These are phyloP conservation scores for Ceriops zippeliana DNA, from an alignment of 345 rosid species.

Conservation along the genomic window DNA sequence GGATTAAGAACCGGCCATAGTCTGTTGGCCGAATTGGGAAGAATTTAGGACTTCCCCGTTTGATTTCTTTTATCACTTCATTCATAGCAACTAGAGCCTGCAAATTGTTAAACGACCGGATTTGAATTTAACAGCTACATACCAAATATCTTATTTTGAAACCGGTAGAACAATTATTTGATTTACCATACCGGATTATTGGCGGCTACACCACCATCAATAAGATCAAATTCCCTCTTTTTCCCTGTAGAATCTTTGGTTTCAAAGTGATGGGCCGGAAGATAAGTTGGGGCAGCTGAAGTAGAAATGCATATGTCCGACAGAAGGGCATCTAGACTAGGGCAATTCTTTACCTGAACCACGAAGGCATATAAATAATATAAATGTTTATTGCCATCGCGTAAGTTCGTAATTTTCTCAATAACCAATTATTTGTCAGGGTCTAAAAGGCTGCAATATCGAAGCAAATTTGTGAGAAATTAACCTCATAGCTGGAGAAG, in stretches of 20 bases:
- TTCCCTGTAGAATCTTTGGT: conserved; percentile 15
- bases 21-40: conserved; percentile 14
- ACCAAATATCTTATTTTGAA: background rate
- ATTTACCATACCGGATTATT: conserved; percentile 28
- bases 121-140: too few species aligned
- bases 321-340: conserved; percentile 14
- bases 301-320: conserved; percentile 31
- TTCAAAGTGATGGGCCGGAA: conserved; percentile 29
- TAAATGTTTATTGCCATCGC: background rate
- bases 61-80: conserved; percentile 24
- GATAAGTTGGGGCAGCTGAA: conserved; percentile 35
- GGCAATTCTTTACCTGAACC: conserved; percentile 13
- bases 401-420: too few species aligned
- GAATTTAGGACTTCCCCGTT: conserved; percentile 13
- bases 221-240: conserved; percentile 25
- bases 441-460: background rate
- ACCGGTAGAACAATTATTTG: background rate
- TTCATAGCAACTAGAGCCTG: conserved; percentile 20
- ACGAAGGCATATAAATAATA: background rate
- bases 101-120: background rate
- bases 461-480: background rate
- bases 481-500: conserved; percentile 24
- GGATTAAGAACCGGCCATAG: conserved; percentile 18
- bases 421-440: background rate
- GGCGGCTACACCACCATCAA: conserved; percentile 39